These are phyloP conservation scores for Rhizopogon roseolus DNA, from an alignment of 768 basidiomycete genomes.

Conservation along the genomic window DNA sequence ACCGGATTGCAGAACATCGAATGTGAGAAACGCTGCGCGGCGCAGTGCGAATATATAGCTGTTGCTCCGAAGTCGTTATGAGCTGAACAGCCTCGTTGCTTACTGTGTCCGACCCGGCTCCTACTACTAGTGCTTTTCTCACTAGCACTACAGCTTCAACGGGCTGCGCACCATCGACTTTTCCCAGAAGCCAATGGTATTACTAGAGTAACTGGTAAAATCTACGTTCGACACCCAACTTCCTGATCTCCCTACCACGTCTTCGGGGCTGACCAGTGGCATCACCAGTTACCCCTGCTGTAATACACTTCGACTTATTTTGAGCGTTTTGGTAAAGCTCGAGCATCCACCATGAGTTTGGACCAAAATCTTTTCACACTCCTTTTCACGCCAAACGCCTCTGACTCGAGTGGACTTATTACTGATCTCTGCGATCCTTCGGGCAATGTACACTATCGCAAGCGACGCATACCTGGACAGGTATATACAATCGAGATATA, in stretches of 20 bases:
- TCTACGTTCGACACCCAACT: neutral
- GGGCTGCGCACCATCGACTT: neutral
- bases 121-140: no score
- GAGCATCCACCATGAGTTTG: slow-evolving; percentile 61
- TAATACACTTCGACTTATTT: neutral
- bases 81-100: no score
- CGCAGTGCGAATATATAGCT: no score
- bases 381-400: slow-evolving; percentile 51
- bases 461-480: slow-evolving; percentile 49
- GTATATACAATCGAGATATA: slow-evolving; percentile 65
- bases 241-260: neutral
- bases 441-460: slow-evolving; percentile 67
- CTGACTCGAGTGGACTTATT: slow-evolving; percentile 44
- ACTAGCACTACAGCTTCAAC: neutral
- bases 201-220: neutral
- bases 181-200: neutral
- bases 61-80: no score
- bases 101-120: no score
- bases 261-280: neutral
- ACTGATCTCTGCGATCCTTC: slow-evolving; percentile 67
- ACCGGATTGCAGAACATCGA: no score
- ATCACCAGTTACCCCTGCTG: neutral
- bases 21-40: no score
- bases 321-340: neutral
- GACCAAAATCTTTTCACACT: slow-evolving; percentile 87